These are phyloP conservation scores for Ulota crispa DNA, from an alignment of 225 moss, liverwort and hornwort species.

Conservation along the genomic window DNA sequence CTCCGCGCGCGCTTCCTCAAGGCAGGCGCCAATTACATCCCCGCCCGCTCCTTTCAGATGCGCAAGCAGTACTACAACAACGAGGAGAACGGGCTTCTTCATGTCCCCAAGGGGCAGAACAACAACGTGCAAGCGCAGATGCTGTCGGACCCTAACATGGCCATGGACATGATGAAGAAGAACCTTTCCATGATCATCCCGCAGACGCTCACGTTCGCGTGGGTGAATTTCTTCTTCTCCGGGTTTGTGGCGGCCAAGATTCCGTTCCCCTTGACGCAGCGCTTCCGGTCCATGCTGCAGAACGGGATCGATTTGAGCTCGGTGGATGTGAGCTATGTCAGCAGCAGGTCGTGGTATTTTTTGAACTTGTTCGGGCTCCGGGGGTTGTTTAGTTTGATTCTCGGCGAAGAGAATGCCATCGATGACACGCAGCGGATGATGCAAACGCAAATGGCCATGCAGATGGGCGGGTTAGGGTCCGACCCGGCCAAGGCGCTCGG, in stretches of 20 bases:
- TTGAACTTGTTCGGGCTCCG: conserved; percentile 89
- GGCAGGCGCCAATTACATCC: conserved; percentile 76
- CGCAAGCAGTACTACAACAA: conserved; percentile 88
- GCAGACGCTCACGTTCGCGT: conserved; percentile 91
- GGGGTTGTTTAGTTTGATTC: conserved; percentile 91
- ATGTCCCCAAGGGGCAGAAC: conserved; percentile 87
- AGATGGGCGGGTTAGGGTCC: conserved; percentile 91
- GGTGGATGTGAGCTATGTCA: conserved; percentile 97
- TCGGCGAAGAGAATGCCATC: conserved; percentile 95
- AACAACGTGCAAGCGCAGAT: conserved; percentile 91
- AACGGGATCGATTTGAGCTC: conserved; percentile 94
- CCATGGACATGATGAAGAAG: conserved; percentile 99
- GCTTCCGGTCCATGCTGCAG: conserved; percentile 94
- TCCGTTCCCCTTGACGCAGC: conserved; percentile 92
- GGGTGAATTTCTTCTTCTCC: conserved; percentile 99
- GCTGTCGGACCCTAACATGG: conserved; percentile 99
- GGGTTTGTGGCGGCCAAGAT: conserved; percentile 98
- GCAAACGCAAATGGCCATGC: conserved; percentile 99
- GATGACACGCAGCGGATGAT: conserved; percentile 90
- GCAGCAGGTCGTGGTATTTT: conserved; percentile 97
- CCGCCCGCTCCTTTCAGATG: conserved; percentile 74
- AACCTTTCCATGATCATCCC: conserved; percentile 97
- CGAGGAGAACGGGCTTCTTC: conserved; percentile 83
- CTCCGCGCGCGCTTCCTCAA: conserved; percentile 86
- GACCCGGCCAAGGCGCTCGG: conserved; percentile 95